Evolutionary conservation across 1,139 yeast species (phyloP), one percentile per base, ranked within the genome.

Genomic region (Blastobotrys arbuscula): DNA sequence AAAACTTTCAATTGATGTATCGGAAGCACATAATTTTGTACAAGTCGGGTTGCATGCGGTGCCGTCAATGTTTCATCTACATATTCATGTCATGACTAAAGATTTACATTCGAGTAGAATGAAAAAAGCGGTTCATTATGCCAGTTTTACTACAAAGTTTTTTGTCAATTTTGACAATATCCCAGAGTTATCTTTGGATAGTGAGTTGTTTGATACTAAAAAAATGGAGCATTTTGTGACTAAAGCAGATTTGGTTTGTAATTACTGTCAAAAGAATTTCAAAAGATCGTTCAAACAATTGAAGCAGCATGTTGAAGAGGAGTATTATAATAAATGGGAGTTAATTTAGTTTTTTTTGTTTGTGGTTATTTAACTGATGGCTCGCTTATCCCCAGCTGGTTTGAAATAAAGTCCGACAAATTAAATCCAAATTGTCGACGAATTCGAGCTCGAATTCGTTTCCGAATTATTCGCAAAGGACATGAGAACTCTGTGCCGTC

Each of bases 51-150:
- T 85, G 20, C 95, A 86, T 64, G 68, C 84, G 2, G 74, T 75
- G 1, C 95, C 95, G 1, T 82, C 90, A 1, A 61, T 86, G 73
- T 65, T 65, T 42, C 84, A 86, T 59, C 61, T 85, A 35, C 95
- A 86, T 59, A 69, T 86, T 24, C 95, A 86, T 66, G 78, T 86
- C 13, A 72, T 86, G 44, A 79, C 90, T 0, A 72, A 68, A 44
- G 95, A 86, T 64, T 75, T 83, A 59, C 59, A 71, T 57, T 78
- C 86, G 6, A 66, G 67, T 0, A 56, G 71, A 23, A 50, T 85
- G 67, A 85, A 84, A 61, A 71, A 79, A 57, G 79, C 76, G 53
- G 75, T 73, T 51, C 95, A 86, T 63, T 86, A 80, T 64, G 81
- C 82, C 59, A 81, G 90, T 4, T 86, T 86, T 64, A 78, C 73